A percentile compares a stretch with the other conserved stretches of the same genome.
Evolutionary conservation across 495 filamentous ascomycete species (phyloP).

Genomic region (Eremomyces bilateralis): DNA sequence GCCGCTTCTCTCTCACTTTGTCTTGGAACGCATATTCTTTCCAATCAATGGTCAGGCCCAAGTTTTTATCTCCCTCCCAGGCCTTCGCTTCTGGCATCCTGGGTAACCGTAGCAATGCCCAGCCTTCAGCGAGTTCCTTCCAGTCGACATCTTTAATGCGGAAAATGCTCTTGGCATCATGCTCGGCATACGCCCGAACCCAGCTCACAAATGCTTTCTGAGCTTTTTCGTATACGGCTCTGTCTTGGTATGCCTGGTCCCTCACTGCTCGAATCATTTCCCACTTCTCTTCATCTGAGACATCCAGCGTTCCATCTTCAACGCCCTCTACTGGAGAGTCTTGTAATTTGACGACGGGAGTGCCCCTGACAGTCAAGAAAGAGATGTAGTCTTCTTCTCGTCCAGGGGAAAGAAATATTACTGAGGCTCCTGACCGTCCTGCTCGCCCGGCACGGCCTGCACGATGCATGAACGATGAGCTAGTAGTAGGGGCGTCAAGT

Average conservation of each 20-base stretch:
- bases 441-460: conserved; percentile 84
- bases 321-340: not conserved
- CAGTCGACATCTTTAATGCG: conserved; percentile 63
- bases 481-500: conserved; percentile 75
- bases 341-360: conserved; percentile 39
- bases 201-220: conserved; percentile 84
- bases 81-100: conserved; percentile 77
- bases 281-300: conserved; percentile 34
- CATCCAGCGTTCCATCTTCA: conserved; percentile 13
- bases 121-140: conserved; percentile 56
- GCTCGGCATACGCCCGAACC: conserved; percentile 77
- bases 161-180: conserved; percentile 81
- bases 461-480: conserved; percentile 87
- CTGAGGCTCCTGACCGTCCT: conserved; percentile 62
- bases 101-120: conserved; percentile 66
- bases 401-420: conserved; percentile 64
- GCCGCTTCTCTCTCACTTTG: conserved; percentile 48
- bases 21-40: conserved; percentile 51
- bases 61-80: conserved; percentile 26
- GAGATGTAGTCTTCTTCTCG: conserved; percentile 74
- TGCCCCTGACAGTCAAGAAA: conserved; percentile 76
- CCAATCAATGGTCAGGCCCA: conserved; percentile 42
- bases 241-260: conserved; percentile 39
- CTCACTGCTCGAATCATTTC: conserved; percentile 33
- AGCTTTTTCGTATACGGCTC: conserved; percentile 71